Evolutionary conservation across 345 rosid species (phyloP).

Genomic region (Excoecaria agallocha): DNA sequence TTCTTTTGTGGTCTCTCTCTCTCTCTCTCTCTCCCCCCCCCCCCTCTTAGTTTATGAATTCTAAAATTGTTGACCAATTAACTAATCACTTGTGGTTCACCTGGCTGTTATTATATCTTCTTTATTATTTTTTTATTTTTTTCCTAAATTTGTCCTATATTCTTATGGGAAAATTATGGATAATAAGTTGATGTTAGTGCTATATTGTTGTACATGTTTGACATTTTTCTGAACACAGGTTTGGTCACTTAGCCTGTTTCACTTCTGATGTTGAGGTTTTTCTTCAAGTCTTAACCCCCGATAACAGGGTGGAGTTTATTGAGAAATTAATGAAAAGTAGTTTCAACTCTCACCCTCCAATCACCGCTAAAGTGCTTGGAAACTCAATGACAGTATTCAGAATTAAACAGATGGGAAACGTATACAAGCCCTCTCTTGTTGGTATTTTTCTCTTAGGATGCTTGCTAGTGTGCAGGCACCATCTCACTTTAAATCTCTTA

Average conservation of each 20-base stretch:
- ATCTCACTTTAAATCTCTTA: not conserved
- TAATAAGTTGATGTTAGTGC: not conserved
- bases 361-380: conserved; percentile 68
- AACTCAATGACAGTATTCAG: conserved; percentile 59
- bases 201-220: conserved; percentile 16
- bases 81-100: not conserved
- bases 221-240: conserved; percentile 47
- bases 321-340: conserved; percentile 47
- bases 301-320: conserved; percentile 53
- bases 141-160: not conserved
- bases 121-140: not conserved
- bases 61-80: not conserved
- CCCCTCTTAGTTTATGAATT: not conserved
- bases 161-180: not conserved
- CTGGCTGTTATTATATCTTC: not conserved
- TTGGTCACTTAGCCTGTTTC: conserved; percentile 92
- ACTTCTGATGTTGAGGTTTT: conserved; percentile 70
- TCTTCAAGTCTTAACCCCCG: conserved; percentile 63
- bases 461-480: not conserved
- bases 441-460: conserved; percentile 46
- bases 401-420: conserved; percentile 65
- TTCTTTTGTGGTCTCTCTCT: not conserved
- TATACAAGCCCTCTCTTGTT: conserved; percentile 40
- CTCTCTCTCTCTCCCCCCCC: too few relatives aligned
- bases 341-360: conserved; percentile 32